A percentile compares a stretch with the other conserved stretches of the same genome.
Conservation (phyloP, 345 rosid species). For the Hibiscus trionum region DNA sequence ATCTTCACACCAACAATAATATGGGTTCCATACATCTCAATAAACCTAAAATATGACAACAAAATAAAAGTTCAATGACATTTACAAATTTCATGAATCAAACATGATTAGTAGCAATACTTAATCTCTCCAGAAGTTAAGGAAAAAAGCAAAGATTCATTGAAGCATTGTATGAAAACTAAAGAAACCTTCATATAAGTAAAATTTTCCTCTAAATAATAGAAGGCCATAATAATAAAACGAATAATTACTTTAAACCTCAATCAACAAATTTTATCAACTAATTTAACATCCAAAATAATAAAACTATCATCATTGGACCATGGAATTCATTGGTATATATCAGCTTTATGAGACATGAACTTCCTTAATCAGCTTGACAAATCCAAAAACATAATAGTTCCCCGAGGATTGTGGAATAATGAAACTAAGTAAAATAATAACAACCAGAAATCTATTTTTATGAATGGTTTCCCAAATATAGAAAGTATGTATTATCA, state of each 20-base stretch:
- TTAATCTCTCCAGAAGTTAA: background rate
- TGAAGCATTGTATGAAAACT: background rate
- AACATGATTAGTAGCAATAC: background rate
- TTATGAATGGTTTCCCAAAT: background rate
- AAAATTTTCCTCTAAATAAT: background rate
- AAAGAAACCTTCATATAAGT: background rate
- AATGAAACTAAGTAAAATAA: background rate
- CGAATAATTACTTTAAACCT: background rate
- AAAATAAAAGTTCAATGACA: background rate
- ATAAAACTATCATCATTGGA: background rate
- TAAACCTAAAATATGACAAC: constrained; percentile 49
- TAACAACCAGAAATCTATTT: background rate
- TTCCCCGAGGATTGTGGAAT: background rate
- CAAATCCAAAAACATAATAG: background rate
- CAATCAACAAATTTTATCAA: background rate
- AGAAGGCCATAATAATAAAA: background rate
- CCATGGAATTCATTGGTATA: background rate
- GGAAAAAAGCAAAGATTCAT: background rate
- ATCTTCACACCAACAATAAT: constrained; percentile 79
- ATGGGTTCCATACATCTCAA: constrained; percentile 81
- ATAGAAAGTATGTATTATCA: background rate
- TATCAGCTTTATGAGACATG: background rate
- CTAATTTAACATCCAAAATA: background rate
- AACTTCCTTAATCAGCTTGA: background rate
- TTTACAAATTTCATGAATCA: background rate